Conservation (phyloP, 129 eudicot genomes). For the Flaveria bidentis region DNA sequence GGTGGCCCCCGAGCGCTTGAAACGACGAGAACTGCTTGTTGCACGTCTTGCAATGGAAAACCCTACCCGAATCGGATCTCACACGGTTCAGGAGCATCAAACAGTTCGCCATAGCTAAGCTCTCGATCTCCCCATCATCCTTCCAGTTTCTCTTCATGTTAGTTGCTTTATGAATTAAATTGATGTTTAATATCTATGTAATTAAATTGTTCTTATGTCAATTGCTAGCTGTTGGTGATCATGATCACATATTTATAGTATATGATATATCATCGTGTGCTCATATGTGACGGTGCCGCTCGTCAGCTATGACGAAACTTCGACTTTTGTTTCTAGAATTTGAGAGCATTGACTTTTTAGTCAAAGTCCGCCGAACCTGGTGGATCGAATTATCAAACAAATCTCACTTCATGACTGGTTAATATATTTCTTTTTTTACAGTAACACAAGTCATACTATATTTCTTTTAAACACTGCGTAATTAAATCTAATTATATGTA, state of each 20-base stretch:
- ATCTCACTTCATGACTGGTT: not conserved
- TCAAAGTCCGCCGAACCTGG: constrained; percentile 2
- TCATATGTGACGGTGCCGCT: not conserved
- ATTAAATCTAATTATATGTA: not conserved
- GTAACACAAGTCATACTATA: not conserved
- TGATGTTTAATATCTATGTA: too few species aligned
- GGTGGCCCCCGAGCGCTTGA: constrained; percentile 75
- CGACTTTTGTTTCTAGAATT: constrained; percentile 36
- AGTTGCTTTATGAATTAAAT: not conserved
- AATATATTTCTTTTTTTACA: not conserved
- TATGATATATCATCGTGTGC: not conserved
- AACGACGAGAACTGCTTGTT: constrained; percentile 44
- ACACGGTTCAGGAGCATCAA: constrained; percentile 42
- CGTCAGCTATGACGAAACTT: constrained; percentile 32
- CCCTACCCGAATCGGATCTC: constrained; percentile 11
- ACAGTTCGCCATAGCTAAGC: constrained; percentile 57
- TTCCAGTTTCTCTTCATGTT: constrained; percentile 38
- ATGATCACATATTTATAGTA: constrained; percentile 15
- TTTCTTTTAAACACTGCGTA: too few species aligned
- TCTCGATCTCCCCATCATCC: constrained; percentile 42
- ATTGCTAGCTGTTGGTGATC: not conserved
- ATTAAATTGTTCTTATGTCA: not conserved
- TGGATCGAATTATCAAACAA: not conserved
- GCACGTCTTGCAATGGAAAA: constrained; percentile 53
- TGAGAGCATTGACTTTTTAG: constrained; percentile 24